Conservation (phyloP, 768 basidiomycete genomes). For the Phanerochaete carnosa region DNA sequence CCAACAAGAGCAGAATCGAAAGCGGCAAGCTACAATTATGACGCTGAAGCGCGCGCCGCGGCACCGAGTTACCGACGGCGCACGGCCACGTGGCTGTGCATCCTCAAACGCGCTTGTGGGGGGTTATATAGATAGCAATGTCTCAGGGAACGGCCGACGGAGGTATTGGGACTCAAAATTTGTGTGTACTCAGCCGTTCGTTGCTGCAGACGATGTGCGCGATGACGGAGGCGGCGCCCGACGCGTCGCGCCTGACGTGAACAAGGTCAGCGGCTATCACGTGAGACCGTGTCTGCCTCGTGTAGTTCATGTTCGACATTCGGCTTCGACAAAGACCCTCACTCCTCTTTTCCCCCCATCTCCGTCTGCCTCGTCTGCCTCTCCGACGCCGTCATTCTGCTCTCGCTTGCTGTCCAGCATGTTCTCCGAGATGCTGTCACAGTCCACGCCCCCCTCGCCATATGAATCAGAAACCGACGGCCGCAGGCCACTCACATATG, state of each 20-base stretch:
- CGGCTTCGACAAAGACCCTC: slow-evolving; percentile 8
- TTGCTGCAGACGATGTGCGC: neutral
- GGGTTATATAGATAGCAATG: too few relatives aligned
- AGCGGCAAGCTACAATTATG: too few relatives aligned
- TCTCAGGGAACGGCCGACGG: too few relatives aligned
- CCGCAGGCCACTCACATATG: neutral
- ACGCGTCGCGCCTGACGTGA: neutral
- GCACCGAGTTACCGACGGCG: neutral
- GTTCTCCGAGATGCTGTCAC: neutral
- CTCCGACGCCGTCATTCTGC: neutral
- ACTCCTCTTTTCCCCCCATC: neutral
- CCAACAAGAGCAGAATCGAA: neutral
- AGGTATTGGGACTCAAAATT: too few relatives aligned
- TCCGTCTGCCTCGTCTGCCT: neutral
- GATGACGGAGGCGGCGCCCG: neutral
- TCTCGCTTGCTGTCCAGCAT: neutral
- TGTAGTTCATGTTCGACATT: slow-evolving; percentile 8
- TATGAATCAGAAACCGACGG: neutral
- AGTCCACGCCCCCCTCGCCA: slow-evolving; percentile 3
- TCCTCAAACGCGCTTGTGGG: too few relatives aligned
- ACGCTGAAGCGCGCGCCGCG: neutral
- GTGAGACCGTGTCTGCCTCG: slow-evolving; percentile 15
- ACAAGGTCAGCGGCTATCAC: neutral
- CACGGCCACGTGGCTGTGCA: too few relatives aligned
- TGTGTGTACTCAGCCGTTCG: neutral